Base-by-base conservation (phyloP, 371 early-diverging fungal species). In the Dichotomocladium elegans region DNA sequence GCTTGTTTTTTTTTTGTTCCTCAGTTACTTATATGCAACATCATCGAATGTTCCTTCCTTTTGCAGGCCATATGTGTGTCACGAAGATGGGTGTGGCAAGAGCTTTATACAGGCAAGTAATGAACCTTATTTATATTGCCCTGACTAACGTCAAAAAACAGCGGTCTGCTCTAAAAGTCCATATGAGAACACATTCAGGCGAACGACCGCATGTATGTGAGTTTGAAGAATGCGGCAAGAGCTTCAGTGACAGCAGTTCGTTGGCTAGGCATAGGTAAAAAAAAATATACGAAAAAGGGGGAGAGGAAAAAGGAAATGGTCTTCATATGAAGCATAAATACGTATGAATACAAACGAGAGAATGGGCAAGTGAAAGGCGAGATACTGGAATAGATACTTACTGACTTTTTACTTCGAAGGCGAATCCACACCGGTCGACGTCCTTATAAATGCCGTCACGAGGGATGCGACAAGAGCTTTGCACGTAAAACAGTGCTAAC, bases 121-220 rank as follows among this genome's bases (percentile, higher is more conserved):
- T 17, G 37, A 9, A 37, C 5, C 35, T 37, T 21, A 37, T 7
- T 37, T n/a, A 37, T 9, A 37, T 37, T 14, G 37, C n/a, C 10
- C n/a, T 37, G 35, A n/a, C 14, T 35, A 4, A 26, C 28, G 24
- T 45, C 24, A 21, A 24, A n/a, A 7, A 17, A 61, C 86, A 90
- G 79, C 79, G 86, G 17, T 90, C 91, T 9, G 91, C 91, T 27
- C 73, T 90, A 53, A 88, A 85, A 2, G 89, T 89, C 15, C 91
- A 89, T 62, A 64, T 79, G 46, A 77, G 90, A 49, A 90, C 90
- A 0, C 90, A 90, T 65, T 81, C 90, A 4, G 90, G 90, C n/a
- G 91, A 89, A 60, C 68, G 83, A 47, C 90, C 90, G 15, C 90
- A 88, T 57, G 58, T 73, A 26, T 90, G 90, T 55, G 82, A 85